These are phyloP conservation scores for Phaeophleospora eucalypticola DNA, from an alignment of 2,329 filamentous ascomycete genomes.

Conservation along the genomic window DNA sequence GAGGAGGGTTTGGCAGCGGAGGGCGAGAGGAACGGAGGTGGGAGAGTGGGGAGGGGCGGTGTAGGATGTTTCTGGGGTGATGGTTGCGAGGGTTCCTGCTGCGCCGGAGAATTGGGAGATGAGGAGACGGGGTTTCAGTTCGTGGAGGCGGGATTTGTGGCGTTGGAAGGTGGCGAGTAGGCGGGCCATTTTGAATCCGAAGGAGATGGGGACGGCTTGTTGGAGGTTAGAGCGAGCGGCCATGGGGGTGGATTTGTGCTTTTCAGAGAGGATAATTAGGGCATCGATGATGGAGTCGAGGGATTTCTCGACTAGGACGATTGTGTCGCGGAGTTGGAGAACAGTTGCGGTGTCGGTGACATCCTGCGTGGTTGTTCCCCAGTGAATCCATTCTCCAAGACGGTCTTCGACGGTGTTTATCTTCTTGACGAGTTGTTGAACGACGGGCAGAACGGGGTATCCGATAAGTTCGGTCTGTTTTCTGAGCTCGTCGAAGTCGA, in stretches of 20 bases:
- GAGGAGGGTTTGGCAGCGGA: slow-evolving; percentile 24
- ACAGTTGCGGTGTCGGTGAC: slow-evolving; percentile 29
- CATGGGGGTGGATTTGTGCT: slow-evolving; percentile 27
- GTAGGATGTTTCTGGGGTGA: slow-evolving; percentile 20
- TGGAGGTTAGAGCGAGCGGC: slow-evolving; percentile 30
- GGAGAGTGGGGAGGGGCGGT: background rate
- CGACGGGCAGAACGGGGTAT: slow-evolving; percentile 28
- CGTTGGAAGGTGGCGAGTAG: slow-evolving; percentile 27
- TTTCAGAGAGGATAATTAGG: slow-evolving; percentile 18
- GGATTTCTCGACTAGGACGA: slow-evolving; percentile 18
- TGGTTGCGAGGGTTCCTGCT: slow-evolving; percentile 29
- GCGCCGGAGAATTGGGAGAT: slow-evolving; percentile 28
- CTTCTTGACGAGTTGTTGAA: slow-evolving; percentile 26
- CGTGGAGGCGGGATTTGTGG: slow-evolving; percentile 22
- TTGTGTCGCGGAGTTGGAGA: slow-evolving; percentile 28
- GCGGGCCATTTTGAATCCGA: slow-evolving; percentile 30
- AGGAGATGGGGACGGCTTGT: slow-evolving; percentile 30
- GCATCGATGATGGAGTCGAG: slow-evolving; percentile 19
- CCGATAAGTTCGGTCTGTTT: slow-evolving; percentile 27
- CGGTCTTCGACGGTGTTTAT: slow-evolving; percentile 24
- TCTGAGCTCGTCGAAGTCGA: slow-evolving; percentile 24
- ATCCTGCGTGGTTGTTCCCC: slow-evolving; percentile 30
- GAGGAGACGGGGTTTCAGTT: slow-evolving; percentile 23
- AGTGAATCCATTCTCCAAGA: slow-evolving; percentile 30
- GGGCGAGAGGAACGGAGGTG: slow-evolving; percentile 15